phyloP scores from a whole-genome alignment of 805 yeast genomes.

The Scheffersomyces coipomensis region DNA sequence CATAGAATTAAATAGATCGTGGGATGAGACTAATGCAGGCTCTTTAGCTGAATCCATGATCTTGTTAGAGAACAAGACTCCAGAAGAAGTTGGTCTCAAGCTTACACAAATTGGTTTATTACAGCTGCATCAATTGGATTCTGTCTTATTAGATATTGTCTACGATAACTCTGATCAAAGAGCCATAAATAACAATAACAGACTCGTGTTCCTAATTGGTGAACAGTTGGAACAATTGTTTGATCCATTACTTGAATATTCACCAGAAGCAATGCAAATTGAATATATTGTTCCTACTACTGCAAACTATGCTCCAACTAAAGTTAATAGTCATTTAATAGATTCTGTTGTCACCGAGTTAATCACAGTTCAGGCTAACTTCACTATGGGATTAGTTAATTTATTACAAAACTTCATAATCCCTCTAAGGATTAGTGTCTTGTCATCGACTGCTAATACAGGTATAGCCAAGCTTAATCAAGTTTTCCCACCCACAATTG shows the following conservation, averaged over 20 bases:
- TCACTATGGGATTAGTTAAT: slow-evolving; percentile 68
- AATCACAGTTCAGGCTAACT: slow-evolving; percentile 67
- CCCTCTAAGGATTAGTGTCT: slow-evolving; percentile 70
- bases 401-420: slow-evolving; percentile 77
- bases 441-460: slow-evolving; percentile 51
- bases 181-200: slow-evolving; percentile 67
- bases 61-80: slow-evolving; percentile 50
- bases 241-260: slow-evolving; percentile 86
- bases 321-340: slow-evolving; percentile 28
- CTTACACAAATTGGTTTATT: slow-evolving; percentile 59
- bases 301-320: slow-evolving; percentile 10
- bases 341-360: slow-evolving; percentile 65
- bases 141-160: slow-evolving; percentile 70
- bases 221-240: slow-evolving; percentile 84
- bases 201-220: slow-evolving; percentile 73
- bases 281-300: slow-evolving; percentile 61
- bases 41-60: slow-evolving; percentile 65
- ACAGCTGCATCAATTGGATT: slow-evolving; percentile 47
- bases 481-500: slow-evolving; percentile 92
- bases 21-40: slow-evolving; percentile 88
- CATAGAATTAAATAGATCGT: slow-evolving; percentile 38
- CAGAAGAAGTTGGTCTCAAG: slow-evolving; percentile 55
- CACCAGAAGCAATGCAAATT: slow-evolving; percentile 82
- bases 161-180: slow-evolving; percentile 48
- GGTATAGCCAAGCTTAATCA: slow-evolving; percentile 69